phyloP scores from a whole-genome alignment of 2,329 filamentous ascomycete species.

The Orbilia blumenaviensis region DNA sequence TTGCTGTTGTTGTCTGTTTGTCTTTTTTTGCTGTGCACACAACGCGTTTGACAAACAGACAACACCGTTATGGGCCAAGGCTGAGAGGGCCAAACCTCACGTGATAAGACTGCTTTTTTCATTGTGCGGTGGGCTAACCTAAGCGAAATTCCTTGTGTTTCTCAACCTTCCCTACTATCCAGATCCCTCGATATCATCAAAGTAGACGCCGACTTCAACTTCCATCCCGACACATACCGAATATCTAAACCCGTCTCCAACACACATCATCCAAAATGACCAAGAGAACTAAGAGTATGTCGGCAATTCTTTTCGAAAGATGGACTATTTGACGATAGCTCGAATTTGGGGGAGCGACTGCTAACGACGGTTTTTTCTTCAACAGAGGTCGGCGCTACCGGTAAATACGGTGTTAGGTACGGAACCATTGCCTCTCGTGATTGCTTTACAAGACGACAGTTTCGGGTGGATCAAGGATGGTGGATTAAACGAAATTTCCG shows the following conservation, averaged over 20 bases:
- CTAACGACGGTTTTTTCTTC: slow-evolving; percentile 59
- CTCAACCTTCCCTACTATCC: slow-evolving; percentile 33
- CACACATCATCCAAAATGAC: slow-evolving; percentile 75
- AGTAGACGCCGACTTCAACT: slow-evolving; percentile 21
- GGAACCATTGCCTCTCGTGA: slow-evolving; percentile 61
- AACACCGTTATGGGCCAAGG: not conserved
- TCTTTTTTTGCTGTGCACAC: not conserved
- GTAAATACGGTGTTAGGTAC: slow-evolving; percentile 98
- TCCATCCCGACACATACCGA: slow-evolving; percentile 56
- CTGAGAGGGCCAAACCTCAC: slow-evolving; percentile 37
- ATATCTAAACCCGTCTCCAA: slow-evolving; percentile 15
- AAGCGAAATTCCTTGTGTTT: slow-evolving; percentile 51
- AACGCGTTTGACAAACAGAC: slow-evolving; percentile 5
- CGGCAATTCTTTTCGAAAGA: slow-evolving; percentile 4
- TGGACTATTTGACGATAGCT: too few species aligned
- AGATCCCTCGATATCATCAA: slow-evolving; percentile 33
- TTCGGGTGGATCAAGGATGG: slow-evolving; percentile 31
- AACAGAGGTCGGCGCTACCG: slow-evolving; percentile 91
- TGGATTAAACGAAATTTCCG: slow-evolving; percentile 52
- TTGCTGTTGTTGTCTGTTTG: not conserved
- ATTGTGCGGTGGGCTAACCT: slow-evolving; percentile 34
- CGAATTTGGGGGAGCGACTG: slow-evolving; percentile 12
- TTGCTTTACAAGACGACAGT: slow-evolving; percentile 5
- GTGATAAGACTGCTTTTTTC: slow-evolving; percentile 53
- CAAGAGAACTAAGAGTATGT: slow-evolving; percentile 83